phyloP scores from a whole-genome alignment of 148 eudicot species.

The Vaccinium myrtillus region DNA sequence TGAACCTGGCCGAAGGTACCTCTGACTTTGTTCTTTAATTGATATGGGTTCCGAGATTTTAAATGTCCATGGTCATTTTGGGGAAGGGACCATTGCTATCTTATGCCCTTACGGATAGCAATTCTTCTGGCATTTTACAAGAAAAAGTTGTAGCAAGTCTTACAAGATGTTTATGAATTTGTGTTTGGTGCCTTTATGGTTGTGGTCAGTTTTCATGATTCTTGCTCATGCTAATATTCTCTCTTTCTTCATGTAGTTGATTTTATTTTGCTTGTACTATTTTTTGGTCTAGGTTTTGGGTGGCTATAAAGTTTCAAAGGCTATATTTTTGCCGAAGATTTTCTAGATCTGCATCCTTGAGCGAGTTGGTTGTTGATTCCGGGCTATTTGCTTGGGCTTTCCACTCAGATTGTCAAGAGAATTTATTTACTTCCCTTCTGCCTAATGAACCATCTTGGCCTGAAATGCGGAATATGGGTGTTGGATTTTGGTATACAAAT shows the following conservation, averaged over 20 bases:
- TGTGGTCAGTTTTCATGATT: not conserved
- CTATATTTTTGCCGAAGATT: conserved; percentile 47
- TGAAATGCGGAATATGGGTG: conserved; percentile 82
- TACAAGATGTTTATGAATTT: not conserved
- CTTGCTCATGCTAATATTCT: not conserved
- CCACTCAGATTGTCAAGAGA: conserved; percentile 96
- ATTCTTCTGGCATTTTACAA: not conserved
- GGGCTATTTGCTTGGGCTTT: conserved; percentile 80
- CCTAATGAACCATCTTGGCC: conserved; percentile 81
- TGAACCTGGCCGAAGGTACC: conserved; percentile 92
- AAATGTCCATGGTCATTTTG: conserved; percentile 3
- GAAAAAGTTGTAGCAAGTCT: not conserved
- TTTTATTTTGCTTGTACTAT: not conserved
- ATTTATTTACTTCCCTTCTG: conserved; percentile 64
- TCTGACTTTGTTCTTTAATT: conserved; percentile 6
- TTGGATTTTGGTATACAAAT: conserved; percentile 93
- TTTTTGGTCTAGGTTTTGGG: conserved; percentile 70
- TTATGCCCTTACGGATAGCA: not conserved
- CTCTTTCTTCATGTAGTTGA: conserved; percentile 7
- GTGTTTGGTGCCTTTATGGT: not conserved
- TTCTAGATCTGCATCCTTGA: conserved; percentile 48
- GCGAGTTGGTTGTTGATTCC: conserved; percentile 63
- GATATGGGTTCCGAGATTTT: not conserved
- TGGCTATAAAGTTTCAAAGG: conserved; percentile 77
- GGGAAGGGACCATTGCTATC: not conserved